Percentiles rank a stretch among this genome's conserved stretches.
Conservation (phyloP, 1,284 basidiomycete species). For the Clitocybe nebularis region DNA sequence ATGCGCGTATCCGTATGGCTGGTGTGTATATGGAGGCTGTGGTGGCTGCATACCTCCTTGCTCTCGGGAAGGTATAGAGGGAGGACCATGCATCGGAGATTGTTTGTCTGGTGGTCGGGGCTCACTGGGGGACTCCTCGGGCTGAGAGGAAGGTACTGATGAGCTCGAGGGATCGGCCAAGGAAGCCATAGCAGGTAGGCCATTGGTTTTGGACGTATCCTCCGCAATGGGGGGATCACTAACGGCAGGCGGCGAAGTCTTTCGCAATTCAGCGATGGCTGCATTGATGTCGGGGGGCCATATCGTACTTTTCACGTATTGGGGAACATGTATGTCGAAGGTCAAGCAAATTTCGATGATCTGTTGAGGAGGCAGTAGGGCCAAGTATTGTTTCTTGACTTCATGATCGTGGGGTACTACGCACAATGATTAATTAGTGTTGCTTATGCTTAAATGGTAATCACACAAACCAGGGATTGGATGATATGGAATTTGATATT, state of each 20-base stretch:
- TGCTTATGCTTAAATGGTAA: not conserved
- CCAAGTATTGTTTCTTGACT: constrained; percentile 66
- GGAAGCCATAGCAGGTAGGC: constrained; percentile 27
- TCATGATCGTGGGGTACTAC: constrained; percentile 43
- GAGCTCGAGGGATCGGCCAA: constrained; percentile 18
- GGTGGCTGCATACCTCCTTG: constrained; percentile 17
- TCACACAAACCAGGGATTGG: constrained; percentile 26
- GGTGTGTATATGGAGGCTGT: constrained; percentile 37
- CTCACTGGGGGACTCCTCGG: constrained; percentile 15
- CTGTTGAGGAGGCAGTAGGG: constrained; percentile 58
- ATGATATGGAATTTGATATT: constrained; percentile 32
- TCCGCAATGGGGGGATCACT: constrained; percentile 13
- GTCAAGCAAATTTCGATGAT: constrained; percentile 73
- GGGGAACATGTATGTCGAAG: constrained; percentile 64
- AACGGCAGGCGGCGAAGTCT: constrained; percentile 21
- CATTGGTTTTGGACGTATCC: constrained; percentile 7
- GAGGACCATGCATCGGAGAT: constrained; percentile 8
- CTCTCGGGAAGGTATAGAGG: constrained; percentile 4
- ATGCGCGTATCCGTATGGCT: constrained; percentile 41
- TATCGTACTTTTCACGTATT: constrained; percentile 52
- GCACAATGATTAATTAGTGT: constrained; percentile 3
- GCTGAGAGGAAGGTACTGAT: constrained; percentile 12
- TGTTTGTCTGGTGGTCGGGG: constrained; percentile 22
- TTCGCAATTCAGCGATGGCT: constrained; percentile 53
- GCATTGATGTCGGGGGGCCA: constrained; percentile 68